Evolutionary conservation across 176 grass and related monocot species (phyloP).

Genomic region (Tuctoria greenei): DNA sequence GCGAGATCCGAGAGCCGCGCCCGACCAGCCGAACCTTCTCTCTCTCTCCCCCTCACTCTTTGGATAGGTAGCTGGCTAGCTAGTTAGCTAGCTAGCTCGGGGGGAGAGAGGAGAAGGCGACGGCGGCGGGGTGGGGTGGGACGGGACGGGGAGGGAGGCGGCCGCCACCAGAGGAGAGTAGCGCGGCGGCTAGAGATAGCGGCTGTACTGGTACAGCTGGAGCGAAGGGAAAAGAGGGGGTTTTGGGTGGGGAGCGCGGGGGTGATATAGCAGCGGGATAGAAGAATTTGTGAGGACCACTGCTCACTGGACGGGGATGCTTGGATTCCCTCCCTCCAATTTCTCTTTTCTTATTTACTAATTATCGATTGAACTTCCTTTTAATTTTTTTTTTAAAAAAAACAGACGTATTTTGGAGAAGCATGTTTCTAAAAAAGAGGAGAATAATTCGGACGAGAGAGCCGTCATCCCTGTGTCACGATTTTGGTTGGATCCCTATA

Average conservation of each 20-base stretch:
- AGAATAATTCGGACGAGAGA: background rate
- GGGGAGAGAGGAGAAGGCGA: background rate
- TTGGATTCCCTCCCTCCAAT: constrained; percentile 31
- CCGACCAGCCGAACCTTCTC: constrained; percentile 31
- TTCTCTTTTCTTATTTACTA: constrained; percentile 5
- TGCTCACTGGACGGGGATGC: constrained; percentile 12
- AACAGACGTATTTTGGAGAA: too few species aligned
- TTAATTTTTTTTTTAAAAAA: too few species aligned
- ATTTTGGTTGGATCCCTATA: background rate
- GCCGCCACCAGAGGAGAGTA: constrained; percentile 50
- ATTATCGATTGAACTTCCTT: too few species aligned
- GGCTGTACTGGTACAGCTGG: background rate
- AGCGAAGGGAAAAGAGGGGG: constrained; percentile 33
- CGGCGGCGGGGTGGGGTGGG: background rate
- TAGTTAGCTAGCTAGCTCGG: constrained; percentile 22
- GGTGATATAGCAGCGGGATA: constrained; percentile 33
- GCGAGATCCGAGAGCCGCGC: constrained; percentile 51
- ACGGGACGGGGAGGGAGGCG: constrained; percentile 36
- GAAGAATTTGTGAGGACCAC: constrained; percentile 36
- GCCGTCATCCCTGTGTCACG: background rate
- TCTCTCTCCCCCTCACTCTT: background rate
- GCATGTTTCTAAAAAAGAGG: too few species aligned
- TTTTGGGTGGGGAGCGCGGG: constrained; percentile 21
- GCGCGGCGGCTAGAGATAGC: constrained; percentile 27
- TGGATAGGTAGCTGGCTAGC: constrained; percentile 17